Evolutionary conservation across 2,329 filamentous ascomycete genomes (phyloP).

Genomic region (Neofusicoccum umdonicola): DNA sequence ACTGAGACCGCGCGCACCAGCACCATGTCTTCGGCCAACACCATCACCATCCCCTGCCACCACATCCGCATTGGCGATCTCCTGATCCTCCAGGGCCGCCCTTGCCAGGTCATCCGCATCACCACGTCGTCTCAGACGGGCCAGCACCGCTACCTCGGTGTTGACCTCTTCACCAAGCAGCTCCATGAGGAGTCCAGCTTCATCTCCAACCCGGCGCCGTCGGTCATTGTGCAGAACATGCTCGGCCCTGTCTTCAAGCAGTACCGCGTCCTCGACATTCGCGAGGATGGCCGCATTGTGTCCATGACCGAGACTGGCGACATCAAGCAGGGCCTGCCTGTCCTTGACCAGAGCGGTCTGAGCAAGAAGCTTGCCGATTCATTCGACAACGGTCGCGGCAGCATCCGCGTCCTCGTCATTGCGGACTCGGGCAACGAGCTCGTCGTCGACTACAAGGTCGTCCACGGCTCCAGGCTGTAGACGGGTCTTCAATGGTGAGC

Average conservation of each 20-base stretch:
- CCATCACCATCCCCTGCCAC: constrained; percentile 97
- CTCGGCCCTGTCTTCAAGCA: constrained; percentile 99
- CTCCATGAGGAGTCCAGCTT: constrained; percentile 98
- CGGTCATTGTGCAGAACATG: constrained; percentile 99
- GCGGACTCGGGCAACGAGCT: constrained; percentile 90
- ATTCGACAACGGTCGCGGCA: constrained; percentile 90
- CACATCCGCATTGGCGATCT: constrained; percentile 99
- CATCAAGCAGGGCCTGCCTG: constrained; percentile 91
- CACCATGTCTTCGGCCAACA: constrained; percentile 66
- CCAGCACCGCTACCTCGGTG: constrained; percentile 99
- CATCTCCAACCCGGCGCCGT: constrained; percentile 94
- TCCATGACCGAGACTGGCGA: constrained; percentile 99
- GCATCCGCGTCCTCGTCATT: constrained; percentile 92
- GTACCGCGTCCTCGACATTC: constrained; percentile 98
- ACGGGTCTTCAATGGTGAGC: constrained; percentile 19
- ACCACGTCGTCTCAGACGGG: constrained; percentile 96
- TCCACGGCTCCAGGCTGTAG: constrained; percentile 73
- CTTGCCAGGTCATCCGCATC: constrained; percentile 99
- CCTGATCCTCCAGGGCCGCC: constrained; percentile 96
- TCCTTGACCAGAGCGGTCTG: constrained; percentile 93
- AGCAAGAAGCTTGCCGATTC: constrained; percentile 75
- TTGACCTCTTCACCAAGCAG: constrained; percentile 99
- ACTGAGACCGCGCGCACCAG: constrained; percentile 20
- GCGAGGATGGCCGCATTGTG: constrained; percentile 76
- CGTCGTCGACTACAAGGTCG: constrained; percentile 97